Conservation (phyloP, 306 rosid species). For the Prunus mongolica region DNA sequence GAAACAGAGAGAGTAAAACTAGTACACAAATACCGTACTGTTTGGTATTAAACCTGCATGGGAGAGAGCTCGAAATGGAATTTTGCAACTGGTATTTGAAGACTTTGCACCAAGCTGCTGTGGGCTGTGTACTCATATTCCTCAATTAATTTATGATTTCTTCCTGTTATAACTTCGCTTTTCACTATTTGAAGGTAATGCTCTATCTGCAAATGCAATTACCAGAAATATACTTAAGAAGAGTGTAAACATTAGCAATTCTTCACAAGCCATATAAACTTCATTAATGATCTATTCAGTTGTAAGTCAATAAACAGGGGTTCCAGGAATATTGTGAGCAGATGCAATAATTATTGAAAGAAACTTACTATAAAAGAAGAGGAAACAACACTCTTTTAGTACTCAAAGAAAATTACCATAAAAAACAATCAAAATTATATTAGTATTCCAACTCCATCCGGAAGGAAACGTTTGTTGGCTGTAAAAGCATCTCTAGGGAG, state of each 20-base stretch:
- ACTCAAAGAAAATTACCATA: not conserved
- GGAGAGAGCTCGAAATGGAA: slow-evolving; percentile 97
- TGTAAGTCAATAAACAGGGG: not conserved
- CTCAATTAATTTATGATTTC: slow-evolving; percentile 56
- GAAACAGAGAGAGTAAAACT: not conserved
- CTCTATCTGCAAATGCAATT: slow-evolving; percentile 63
- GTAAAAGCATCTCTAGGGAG: not conserved
- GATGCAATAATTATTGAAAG: not conserved
- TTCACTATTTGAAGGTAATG: slow-evolving; percentile 96
- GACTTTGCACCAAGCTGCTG: slow-evolving; percentile 73
- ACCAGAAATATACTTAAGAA: not conserved
- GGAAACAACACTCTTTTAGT: not conserved
- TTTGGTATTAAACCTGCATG: slow-evolving; percentile 68
- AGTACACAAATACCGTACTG: slow-evolving; percentile 9
- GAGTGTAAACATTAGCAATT: not conserved
- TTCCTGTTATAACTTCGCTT: slow-evolving; percentile 66
- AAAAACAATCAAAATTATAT: not conserved
- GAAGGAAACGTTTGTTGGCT: not conserved
- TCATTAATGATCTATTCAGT: not conserved
- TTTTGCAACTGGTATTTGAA: slow-evolving; percentile 68
- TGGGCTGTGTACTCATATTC: slow-evolving; percentile 98
- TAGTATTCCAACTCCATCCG: not conserved
- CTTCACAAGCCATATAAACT: not conserved
- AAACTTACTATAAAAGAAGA: not conserved
- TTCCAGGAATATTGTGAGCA: not conserved